Base-by-base conservation (phyloP, 116 monocot genomes). In the Posidonia oceanica region DNA sequence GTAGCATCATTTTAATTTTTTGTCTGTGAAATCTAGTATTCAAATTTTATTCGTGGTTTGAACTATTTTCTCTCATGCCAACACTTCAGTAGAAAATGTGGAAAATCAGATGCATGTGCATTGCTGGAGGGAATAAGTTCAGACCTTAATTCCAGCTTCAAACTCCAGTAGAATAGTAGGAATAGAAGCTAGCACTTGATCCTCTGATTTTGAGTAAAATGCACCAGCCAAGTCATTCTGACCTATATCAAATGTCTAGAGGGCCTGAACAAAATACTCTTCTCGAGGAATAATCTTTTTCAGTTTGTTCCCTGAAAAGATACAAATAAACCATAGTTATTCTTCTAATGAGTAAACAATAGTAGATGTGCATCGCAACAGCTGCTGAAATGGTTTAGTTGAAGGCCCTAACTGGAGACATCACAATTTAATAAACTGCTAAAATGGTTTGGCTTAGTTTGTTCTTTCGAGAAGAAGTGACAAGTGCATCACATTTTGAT, bases 211-310 rank as follows among this genome's bases (percentile, higher is more conserved):
- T 37, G 79, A 83, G 59, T 89, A 87, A 64, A 91, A 91, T 67
- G 81, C 80, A 61, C 88, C 92, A 38, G 96, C 96, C 61, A 91
- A 79, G 68, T 97, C 96, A 81, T 91, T 91, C 68, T 97, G 96
- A 13, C 96, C 96, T 52, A 97, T 91, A 71, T 97, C 92, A 80
- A 97, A 89, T 83, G 87, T 91, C 77, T 97, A 97, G 5, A 97
- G 79, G 5, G 80, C 96, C 73, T 77, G 66, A 69, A 56, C 67
- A 54, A 91, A 97, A 78, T 68, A 88, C 80, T 82, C 80, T 29
- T 18, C 71, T 59, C 64, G 75, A 42, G 96, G 96, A 67, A 97
- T 76, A 55, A 83, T 83, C 52, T 83, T 97, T 55, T 82, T 89
- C 54, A 66, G 81, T 66, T 74, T 91, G 42, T 70, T 80, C 7